phyloP scores from a whole-genome alignment of 23 red algal genomes.

The Gracilaria domingensis region DNA sequence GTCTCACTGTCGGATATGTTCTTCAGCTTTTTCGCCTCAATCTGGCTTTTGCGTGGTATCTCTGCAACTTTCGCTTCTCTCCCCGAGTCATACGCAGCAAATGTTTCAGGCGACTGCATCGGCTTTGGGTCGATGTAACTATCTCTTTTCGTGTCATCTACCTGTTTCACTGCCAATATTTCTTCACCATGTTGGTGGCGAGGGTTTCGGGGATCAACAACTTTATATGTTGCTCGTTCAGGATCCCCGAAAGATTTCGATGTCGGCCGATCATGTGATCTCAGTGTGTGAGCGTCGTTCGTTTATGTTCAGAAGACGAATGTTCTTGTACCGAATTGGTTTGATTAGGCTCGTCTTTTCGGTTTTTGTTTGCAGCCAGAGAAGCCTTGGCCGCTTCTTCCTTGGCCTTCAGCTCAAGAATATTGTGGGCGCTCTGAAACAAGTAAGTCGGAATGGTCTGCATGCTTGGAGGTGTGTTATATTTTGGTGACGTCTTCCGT shows the following conservation, averaged over 20 bases:
- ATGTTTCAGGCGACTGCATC: not conserved
- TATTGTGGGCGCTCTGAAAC: slow-evolving; percentile 21
- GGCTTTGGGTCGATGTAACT: not conserved
- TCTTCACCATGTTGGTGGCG: not conserved
- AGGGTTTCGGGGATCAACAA: not conserved
- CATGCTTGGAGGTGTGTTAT: not conserved
- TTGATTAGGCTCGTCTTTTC: not conserved
- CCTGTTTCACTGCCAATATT: not conserved
- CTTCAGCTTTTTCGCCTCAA: not conserved
- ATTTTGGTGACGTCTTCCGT: not conserved
- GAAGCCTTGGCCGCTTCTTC: not conserved
- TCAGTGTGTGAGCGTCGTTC: not conserved
- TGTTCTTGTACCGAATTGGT: not conserved
- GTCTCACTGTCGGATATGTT: not conserved
- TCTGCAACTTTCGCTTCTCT: not conserved
- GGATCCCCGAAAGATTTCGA: not conserved
- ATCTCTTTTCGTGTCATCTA: not conserved
- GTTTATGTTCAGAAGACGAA: not conserved
- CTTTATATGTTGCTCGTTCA: not conserved
- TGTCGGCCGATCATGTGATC: not conserved
- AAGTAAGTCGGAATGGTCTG: slow-evolving; percentile 34
- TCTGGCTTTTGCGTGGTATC: not conserved
- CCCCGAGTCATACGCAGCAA: not conserved
- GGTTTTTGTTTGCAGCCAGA: not conserved
- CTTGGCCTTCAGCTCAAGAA: slow-evolving; percentile 23